Evolutionary conservation across 73 alveolate genomes (phyloP), one percentile per base, ranked within the genome.

Genomic region (Halteria grandinella): DNA sequence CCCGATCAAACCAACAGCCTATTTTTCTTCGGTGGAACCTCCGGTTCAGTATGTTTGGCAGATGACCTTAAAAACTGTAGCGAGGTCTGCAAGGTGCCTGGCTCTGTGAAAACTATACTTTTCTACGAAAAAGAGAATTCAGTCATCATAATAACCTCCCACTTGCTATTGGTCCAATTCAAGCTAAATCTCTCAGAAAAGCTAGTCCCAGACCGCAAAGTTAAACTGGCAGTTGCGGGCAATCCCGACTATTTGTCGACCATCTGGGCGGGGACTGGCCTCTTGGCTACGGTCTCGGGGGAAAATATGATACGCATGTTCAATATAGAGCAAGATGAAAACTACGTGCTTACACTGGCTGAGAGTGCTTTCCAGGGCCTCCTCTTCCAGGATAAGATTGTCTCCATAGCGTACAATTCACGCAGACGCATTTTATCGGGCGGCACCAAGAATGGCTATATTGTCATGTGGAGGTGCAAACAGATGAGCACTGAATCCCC

Each of bases 81-180:
- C 39, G 99, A 96, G 75, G 98, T 96, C 0, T 96, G 99, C 69
- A 96, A 95, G 70, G 98, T 92, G 3, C 98, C 97, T 28, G 99
- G 99, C n/a, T 87, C 93, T 53, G 95, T 96, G 53, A 96, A 95
- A 83, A 75, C 97, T 31, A 51, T 96, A 37, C 90, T 96, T 29
- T 95, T 90, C 66, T 96, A 96, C 74, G 98, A 95, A 83, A 96
- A 93, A 83, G 97, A 96, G 66, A 96, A 96, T 83, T 76, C 94
- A 21, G 96, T 96, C 36, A 91, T 96, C 66, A 84, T 95, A 31
- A 95, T 96, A 69, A 96, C 99, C 23, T 93, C 99, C 20, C 94
- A 90, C 49, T 62, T 96, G 40, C 90, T 96, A 24, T 58, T 96
- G 48, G 99, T 96, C 10, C 89, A 95, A 86, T 96, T 96, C 85